These are phyloP conservation scores for Calonectria multiphialidica DNA, from an alignment of 2,329 filamentous ascomycete species.

Conservation along the genomic window DNA sequence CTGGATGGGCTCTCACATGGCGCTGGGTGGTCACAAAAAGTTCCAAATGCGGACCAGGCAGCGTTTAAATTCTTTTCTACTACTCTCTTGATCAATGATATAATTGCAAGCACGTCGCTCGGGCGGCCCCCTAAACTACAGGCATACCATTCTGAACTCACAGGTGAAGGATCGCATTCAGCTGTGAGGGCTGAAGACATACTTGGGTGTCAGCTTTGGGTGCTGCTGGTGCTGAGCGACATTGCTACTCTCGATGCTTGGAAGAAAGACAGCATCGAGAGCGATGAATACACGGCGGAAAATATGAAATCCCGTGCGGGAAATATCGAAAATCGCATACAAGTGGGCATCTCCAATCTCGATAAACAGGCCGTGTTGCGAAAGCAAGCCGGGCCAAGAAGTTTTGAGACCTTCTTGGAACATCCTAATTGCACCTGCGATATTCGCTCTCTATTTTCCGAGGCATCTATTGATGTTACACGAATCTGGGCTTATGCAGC, in stretches of 20 bases:
- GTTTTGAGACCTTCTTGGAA: neutral
- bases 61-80: conserved; percentile 52
- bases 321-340: neutral
- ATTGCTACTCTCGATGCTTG: neutral
- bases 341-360: neutral
- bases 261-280: neutral
- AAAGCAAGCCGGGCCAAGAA: neutral
- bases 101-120: conserved; percentile 22
- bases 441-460: neutral
- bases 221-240: conserved; percentile 10
- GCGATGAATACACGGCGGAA: neutral
- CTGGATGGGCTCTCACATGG: neutral
- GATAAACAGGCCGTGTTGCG: neutral
- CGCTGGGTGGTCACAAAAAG: conserved; percentile 11
- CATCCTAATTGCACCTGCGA: neutral
- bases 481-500: conserved; percentile 7
- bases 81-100: conserved; percentile 45
- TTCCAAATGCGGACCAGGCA: conserved; percentile 49
- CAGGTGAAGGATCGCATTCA: neutral
- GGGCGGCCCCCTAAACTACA: neutral
- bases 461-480: neutral
- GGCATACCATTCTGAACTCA: neutral
- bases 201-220: conserved; percentile 12
- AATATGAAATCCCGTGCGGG: neutral
- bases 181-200: neutral